Evolutionary conservation across 768 basidiomycete species (phyloP).

Genomic region (Termitomyces sp.): DNA sequence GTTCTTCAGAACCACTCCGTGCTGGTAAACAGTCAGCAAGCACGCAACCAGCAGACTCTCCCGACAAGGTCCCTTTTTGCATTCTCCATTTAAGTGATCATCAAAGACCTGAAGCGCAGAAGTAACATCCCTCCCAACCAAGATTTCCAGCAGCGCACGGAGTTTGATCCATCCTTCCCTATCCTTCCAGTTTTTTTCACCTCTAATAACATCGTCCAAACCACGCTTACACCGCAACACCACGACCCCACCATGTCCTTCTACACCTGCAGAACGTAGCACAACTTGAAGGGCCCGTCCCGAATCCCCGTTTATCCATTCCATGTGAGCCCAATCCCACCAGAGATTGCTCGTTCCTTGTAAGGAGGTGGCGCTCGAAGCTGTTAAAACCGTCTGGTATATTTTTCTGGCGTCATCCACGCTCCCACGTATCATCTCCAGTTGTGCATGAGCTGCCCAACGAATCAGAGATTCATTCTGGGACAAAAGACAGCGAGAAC

Average conservation of each 20-base stretch:
- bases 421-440: slow-evolving; percentile 65
- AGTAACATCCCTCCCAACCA: slow-evolving; percentile 40
- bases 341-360: slow-evolving; percentile 48
- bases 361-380: slow-evolving; percentile 33
- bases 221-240: slow-evolving; percentile 61
- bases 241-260: slow-evolving; percentile 48
- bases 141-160: slow-evolving; percentile 59
- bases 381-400: slow-evolving; percentile 62
- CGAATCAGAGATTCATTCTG: slow-evolving; percentile 54
- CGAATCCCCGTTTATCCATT: slow-evolving; percentile 60
- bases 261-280: slow-evolving; percentile 48
- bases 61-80: slow-evolving; percentile 25
- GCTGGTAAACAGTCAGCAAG: slow-evolving; percentile 58
- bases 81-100: slow-evolving; percentile 18
- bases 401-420: slow-evolving; percentile 72
- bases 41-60: slow-evolving; percentile 59
- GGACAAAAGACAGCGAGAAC: slow-evolving; percentile 64
- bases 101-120: slow-evolving; percentile 42
- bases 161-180: slow-evolving; percentile 65
- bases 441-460: slow-evolving; percentile 76
- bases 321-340: slow-evolving; percentile 86
- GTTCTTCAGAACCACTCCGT: slow-evolving; percentile 50
- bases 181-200: slow-evolving; percentile 44
- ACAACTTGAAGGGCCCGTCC: slow-evolving; percentile 52
- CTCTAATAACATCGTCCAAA: slow-evolving; percentile 47